Base-by-base conservation (phyloP, 192 early-diverging fungal genomes). In the Backusella tuberculispora region DNA sequence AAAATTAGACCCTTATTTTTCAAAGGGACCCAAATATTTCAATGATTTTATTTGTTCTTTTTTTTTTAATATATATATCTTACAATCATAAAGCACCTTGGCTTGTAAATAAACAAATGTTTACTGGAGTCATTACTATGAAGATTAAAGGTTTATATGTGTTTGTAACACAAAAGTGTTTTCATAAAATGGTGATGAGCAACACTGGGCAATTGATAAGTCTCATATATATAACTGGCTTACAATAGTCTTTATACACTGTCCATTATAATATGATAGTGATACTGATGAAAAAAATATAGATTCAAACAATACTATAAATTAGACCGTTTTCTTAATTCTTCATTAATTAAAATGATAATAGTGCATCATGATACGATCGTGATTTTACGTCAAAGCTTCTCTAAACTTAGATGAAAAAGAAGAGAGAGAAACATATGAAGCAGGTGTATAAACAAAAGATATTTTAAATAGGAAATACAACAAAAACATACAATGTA, bases 151-250 rank as follows among this genome's bases (percentile, higher is more conserved):
- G 0, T 60, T 60, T 60, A 10, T 60, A 60, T 60, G 24, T 60
- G 53, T 60, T 60, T 60, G 53, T 60, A 60, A 60, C 53, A 60
- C 53, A 26, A 26, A 24, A 60, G 53, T 26, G 53, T 60, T 60
- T 60, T 60, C 21, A 26, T 60, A 24, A 34, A 34, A 34, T 34
- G 29, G 2, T 34, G 29, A 34, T 34, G 2, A 34, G 29, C 2
- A 2, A 34, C 29, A 34, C 29, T 34, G 29, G 29, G 29, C 29
- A 34, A 34, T 34, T 34, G 29, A 34, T 34, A 34, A 34, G 29
- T 34, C 29, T 34, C 29, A 34, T 34, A 34, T 34, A 34, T 2
- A 34, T 34, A 1, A 34, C 29, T 34, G 29, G 29, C 2, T 34
- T 34, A 34, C 2, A 2, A 34, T 34, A 34, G 29, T 2, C 29